A percentile compares a stretch with the other conserved stretches of the same genome.
Evolutionary conservation across 1,284 basidiomycete genomes (phyloP).

Genomic region (Austroboletus novae-zelandiae): DNA sequence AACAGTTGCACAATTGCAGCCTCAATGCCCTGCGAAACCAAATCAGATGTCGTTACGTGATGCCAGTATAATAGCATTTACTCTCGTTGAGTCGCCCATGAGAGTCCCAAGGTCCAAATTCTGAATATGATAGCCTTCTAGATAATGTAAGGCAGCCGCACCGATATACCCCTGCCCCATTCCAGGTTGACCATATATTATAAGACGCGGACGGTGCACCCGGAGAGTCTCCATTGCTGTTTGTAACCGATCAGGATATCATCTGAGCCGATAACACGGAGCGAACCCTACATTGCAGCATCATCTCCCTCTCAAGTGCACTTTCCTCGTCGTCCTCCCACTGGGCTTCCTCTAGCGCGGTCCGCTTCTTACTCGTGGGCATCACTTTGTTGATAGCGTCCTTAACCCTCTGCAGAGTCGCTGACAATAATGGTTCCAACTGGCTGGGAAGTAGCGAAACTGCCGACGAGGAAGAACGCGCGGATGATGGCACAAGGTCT

Average conservation of each 20-base stretch:
- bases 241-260: constrained; percentile 6
- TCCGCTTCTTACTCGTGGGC: constrained; percentile 72
- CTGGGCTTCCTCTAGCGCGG: constrained; percentile 91
- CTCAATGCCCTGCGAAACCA: constrained; percentile 69
- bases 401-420: constrained; percentile 72
- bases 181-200: constrained; percentile 80
- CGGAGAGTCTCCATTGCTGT: constrained; percentile 89
- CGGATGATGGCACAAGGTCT: constrained; percentile 95
- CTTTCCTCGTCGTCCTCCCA: constrained; percentile 77
- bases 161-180: constrained; percentile 93
- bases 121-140: constrained; percentile 96
- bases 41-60: constrained; percentile 1
- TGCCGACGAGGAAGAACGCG: constrained; percentile 83
- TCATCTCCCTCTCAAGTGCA: constrained; percentile 78
- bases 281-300: constrained; percentile 72
- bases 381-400: constrained; percentile 65
- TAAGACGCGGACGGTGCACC: constrained; percentile 86
- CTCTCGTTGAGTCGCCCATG: constrained; percentile 87
- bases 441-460: constrained; percentile 86
- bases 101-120: constrained; percentile 89
- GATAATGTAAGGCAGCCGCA: constrained; percentile 86
- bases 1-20: constrained; percentile 96
- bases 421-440: constrained; percentile 76
- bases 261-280: background rate
- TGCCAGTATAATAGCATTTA: constrained; percentile 36